Evolutionary conservation across 805 yeast genomes (phyloP), one percentile per base, ranked within the genome.

Genomic region (Jamesozyma rosinii): DNA sequence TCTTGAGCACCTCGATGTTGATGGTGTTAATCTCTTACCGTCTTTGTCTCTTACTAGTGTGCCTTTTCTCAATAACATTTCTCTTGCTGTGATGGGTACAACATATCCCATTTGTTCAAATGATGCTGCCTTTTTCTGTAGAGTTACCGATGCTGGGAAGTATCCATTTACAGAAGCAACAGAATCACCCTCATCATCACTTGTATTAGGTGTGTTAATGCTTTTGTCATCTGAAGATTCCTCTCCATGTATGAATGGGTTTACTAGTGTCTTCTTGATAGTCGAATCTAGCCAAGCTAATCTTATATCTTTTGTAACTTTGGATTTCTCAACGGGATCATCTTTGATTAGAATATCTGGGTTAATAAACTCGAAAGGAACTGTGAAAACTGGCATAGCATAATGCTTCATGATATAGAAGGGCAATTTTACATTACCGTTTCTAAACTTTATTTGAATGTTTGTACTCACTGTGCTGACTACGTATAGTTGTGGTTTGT

Each of bases 391-490:
- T 1, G 66, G 63, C 37, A 53, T 55, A 10, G 55, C 44, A 40
- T 53, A 54, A 46, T 61, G 58, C 38, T 55, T 53, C 58, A 57
- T 54, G 17, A 59, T 39, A 34, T 59, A 61, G 38, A 51, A 55
- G 3, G 67, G 63, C 21, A 63, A 45, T 41, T 63, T 63, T 1
- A 63, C 60, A 22, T 57, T 53, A 2, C 64, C 60, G 44, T 63
- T 63, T 43, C 52, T 58, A 40, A 62, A 63, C 42, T 61, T 63
- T n/a, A 63, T 61, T 41, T 57, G 63, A 35, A 61, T 42, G 37
- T 63, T 63, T 9, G 63, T 55, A 37, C 64, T 58, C 13, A 62
- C 65, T 2, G 66, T 61, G 37, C 63, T 58, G 9, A 60, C 49
- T 9, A 61, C 46, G 41, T 59, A 59, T 29, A 57, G 42, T 43